A percentile compares a stretch with the other conserved stretches of the same genome.
Conservation (phyloP, 2,329 filamentous ascomycete genomes). For the Botrytis sinoallii region DNA sequence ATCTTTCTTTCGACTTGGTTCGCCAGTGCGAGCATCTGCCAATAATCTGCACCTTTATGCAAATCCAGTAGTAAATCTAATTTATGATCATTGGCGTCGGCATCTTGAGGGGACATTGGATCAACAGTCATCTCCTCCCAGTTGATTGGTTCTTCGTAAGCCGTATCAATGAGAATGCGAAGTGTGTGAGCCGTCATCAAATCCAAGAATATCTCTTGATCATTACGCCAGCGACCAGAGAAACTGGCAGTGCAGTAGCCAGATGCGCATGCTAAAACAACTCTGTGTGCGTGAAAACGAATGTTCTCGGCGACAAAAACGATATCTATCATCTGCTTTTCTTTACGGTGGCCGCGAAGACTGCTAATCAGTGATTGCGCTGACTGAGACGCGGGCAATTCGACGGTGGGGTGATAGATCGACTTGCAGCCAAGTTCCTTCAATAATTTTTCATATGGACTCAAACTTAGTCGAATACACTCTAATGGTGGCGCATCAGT, state of each 20-base stretch:
- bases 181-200: neutral
- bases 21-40: slow-evolving; percentile 24
- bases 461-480: slow-evolving; percentile 27
- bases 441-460: slow-evolving; percentile 29
- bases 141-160: slow-evolving; percentile 5
- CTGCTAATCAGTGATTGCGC: slow-evolving; percentile 14
- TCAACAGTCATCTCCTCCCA: slow-evolving; percentile 20
- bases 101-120: slow-evolving; percentile 14
- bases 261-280: neutral
- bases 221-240: neutral
- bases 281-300: neutral
- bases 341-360: slow-evolving; percentile 6
- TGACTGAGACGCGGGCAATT: neutral
- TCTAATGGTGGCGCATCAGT: slow-evolving; percentile 29
- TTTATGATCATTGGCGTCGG: slow-evolving; percentile 23
- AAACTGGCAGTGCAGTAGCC: neutral
- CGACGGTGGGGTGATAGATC: slow-evolving; percentile 28
- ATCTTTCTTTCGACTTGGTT: slow-evolving; percentile 29
- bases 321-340: slow-evolving; percentile 7
- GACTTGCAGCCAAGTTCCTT: slow-evolving; percentile 28
- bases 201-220: neutral
- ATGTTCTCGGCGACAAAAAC: neutral
- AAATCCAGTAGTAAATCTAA: slow-evolving; percentile 30
- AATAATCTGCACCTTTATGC: slow-evolving; percentile 30
- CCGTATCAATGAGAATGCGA: neutral